Conservation (phyloP, 1,139 yeast species). For the Nakaseomyces uthaithaninus region DNA sequence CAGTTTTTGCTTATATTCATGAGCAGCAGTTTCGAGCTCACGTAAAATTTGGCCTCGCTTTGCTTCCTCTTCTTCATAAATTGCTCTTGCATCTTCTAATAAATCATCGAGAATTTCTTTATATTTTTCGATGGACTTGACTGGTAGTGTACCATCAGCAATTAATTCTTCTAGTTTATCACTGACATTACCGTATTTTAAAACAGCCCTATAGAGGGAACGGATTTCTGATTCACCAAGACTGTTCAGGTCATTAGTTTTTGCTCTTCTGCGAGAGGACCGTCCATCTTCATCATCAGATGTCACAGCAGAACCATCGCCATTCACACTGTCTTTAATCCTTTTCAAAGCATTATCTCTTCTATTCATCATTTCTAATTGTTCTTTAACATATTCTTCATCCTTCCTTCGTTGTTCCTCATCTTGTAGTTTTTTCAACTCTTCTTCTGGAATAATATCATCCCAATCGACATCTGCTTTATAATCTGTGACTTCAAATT, state of each 20-base stretch:
- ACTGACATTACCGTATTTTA: slow-evolving; percentile 73
- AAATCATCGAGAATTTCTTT: slow-evolving; percentile 70
- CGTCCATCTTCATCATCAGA: slow-evolving; percentile 36
- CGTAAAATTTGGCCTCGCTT: slow-evolving; percentile 49
- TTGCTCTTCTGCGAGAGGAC: slow-evolving; percentile 30
- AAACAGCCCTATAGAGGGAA: slow-evolving; percentile 72
- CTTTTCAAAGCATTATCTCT: slow-evolving; percentile 66
- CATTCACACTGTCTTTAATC: slow-evolving; percentile 37
- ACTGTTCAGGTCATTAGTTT: slow-evolving; percentile 42
- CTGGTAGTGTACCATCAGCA: slow-evolving; percentile 80
- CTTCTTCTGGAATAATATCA: slow-evolving; percentile 96
- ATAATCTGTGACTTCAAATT: slow-evolving; percentile 96
- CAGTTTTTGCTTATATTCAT: slow-evolving; percentile 43
- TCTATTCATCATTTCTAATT: slow-evolving; percentile 77
- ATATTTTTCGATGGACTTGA: slow-evolving; percentile 72
- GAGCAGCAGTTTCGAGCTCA: slow-evolving; percentile 54
- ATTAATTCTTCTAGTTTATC: slow-evolving; percentile 82
- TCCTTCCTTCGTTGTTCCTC: slow-evolving; percentile 83
- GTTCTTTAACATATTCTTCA: slow-evolving; percentile 80
- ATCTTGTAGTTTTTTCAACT: slow-evolving; percentile 76
- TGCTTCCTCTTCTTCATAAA: slow-evolving; percentile 59
- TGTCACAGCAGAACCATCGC: slow-evolving; percentile 31
- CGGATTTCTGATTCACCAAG: slow-evolving; percentile 83
- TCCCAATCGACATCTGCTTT: slow-evolving; percentile 99
- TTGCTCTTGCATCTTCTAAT: slow-evolving; percentile 50